Base-by-base conservation (phyloP, 352 stramenopile genomes). In the Phytophthora multivora region DNA sequence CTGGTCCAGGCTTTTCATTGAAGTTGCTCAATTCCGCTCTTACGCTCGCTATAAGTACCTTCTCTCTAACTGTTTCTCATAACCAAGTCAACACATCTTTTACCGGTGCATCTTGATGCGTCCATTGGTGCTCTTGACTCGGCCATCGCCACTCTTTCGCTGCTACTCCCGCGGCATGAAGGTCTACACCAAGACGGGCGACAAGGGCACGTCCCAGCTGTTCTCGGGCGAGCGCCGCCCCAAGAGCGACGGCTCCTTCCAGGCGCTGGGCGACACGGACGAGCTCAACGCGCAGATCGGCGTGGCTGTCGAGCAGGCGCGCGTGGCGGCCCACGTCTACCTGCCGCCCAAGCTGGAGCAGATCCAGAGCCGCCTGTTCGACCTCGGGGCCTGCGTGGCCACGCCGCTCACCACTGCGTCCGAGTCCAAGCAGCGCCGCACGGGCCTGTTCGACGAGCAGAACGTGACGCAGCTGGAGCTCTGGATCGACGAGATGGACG, bases 141-240 rank as follows among this genome's bases (percentile, higher is more conserved):
- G 19, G 15, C 28, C 18, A 15, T 30, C 19, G 6, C 47, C 41
- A n/a, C 1, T 30, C 21, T 18, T 57, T 28, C 16, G 36, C 10
- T 48, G 48, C 25, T 30, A 36, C 25, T 30, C 47, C 31, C 57
- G 72, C 25, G 48, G 69, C 52, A 92, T 95, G 81, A 96, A 96
- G 68, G 87, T 97, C 47, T 98, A 98, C 80, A 98, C 91, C 33
- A 93, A 93, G 53, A 97, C 90, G 0, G 91, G 91, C 38, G 91
- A 98, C 72, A 98, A 97, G 62, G 91, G 90, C 48, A 95, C 88
- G 54, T 97, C 90, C 42, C 88, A 92, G 67, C 82, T 97, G 49
- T 97, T 96, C 71, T 97, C 91, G 52, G 90, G 91, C 49, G 88
- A 97, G 73, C 83, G 89, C 16, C 75, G 88, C 16, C 65, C 75